Percentiles rank a stretch among this genome's conserved stretches.
These are phyloP conservation scores for Ogataea nakhonphanomensis DNA, from an alignment of 805 yeast species.

Conservation along the genomic window DNA sequence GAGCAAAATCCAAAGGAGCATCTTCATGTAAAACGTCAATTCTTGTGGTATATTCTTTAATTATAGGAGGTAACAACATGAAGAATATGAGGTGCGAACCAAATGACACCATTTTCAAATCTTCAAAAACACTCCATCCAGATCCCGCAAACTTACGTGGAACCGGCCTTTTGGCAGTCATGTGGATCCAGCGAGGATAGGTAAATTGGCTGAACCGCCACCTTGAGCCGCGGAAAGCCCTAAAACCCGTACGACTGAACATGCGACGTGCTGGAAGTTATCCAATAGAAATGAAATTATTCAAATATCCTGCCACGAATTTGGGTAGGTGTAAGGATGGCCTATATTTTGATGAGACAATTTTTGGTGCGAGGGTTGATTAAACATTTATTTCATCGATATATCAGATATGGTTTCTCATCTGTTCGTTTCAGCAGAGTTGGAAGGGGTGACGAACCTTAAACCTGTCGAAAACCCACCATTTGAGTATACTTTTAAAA, in stretches of 20 bases:
- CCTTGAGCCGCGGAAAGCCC: constrained; percentile 1
- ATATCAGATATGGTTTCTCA: constrained; percentile 22
- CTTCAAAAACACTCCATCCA: constrained; percentile 29
- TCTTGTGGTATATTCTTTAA: constrained; percentile 27
- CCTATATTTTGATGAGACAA: not conserved
- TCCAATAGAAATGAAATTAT: constrained; percentile 6
- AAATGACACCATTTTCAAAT: constrained; percentile 29
- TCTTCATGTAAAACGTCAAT: constrained; percentile 31
- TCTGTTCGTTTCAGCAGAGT: constrained; percentile 34
- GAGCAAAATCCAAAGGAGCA: constrained; percentile 16
- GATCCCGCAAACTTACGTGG: constrained; percentile 4
- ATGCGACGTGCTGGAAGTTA: not conserved
- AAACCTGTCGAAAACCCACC: constrained; percentile 63
- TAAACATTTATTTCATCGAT: not conserved
- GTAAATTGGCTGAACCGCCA: constrained; percentile 3
- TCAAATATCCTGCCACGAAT: not conserved
- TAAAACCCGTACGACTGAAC: constrained; percentile 6
- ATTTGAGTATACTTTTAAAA: constrained; percentile 70
- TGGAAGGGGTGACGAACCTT: constrained; percentile 34
- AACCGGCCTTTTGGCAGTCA: constrained; percentile 12
- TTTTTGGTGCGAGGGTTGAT: constrained; percentile 3
- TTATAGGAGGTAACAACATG: constrained; percentile 28
- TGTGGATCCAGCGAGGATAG: constrained; percentile 12
- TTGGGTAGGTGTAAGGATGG: not conserved
- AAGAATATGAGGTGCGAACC: constrained; percentile 32